Conservation (phyloP, 371 early-diverging fungal genomes). For the Catenaria anguillulae region DNA sequence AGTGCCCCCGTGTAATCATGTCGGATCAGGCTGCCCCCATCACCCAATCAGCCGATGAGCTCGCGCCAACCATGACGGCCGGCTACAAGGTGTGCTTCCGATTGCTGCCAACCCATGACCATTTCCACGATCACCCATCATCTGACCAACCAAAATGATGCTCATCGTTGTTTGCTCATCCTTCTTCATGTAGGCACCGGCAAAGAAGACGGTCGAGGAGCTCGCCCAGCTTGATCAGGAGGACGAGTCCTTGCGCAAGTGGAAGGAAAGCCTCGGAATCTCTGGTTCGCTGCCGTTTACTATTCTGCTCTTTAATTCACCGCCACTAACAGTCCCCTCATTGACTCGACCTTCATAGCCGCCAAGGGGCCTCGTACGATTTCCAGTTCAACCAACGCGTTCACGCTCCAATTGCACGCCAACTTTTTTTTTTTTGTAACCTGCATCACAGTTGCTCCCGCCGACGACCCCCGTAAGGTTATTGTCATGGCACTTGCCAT, state of each 20-base stretch:
- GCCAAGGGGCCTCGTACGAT: too few species aligned
- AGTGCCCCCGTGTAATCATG: neutral
- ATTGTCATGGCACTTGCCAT: conserved; percentile 61
- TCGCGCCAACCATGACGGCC: conserved; percentile 57
- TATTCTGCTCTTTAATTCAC: conserved; percentile 2
- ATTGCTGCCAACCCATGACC: too few species aligned
- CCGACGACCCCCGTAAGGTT: conserved; percentile 17
- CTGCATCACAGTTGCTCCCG: conserved; percentile 7
- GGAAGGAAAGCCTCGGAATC: conserved; percentile 89
- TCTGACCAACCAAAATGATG: too few species aligned
- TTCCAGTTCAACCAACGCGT: too few species aligned
- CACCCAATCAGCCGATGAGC: conserved; percentile 65
- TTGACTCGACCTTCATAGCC: too few species aligned
- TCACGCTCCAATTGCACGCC: too few species aligned
- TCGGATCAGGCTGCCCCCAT: neutral
- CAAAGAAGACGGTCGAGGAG: conserved; percentile 81
- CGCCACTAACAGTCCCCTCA: too few species aligned
- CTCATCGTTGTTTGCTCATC: conserved; percentile 14
- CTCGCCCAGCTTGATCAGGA: conserved; percentile 68
- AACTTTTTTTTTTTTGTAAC: too few species aligned
- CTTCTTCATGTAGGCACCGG: conserved; percentile 14
- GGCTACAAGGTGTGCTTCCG: too few species aligned
- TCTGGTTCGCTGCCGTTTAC: conserved; percentile 21
- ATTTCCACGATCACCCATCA: too few species aligned
- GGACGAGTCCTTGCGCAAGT: conserved; percentile 86